Percentiles rank a stretch among this genome's conserved stretches.
Evolutionary conservation across 2,329 filamentous ascomycete species (phyloP).

Genomic region (Aspergillus hiratsukae): DNA sequence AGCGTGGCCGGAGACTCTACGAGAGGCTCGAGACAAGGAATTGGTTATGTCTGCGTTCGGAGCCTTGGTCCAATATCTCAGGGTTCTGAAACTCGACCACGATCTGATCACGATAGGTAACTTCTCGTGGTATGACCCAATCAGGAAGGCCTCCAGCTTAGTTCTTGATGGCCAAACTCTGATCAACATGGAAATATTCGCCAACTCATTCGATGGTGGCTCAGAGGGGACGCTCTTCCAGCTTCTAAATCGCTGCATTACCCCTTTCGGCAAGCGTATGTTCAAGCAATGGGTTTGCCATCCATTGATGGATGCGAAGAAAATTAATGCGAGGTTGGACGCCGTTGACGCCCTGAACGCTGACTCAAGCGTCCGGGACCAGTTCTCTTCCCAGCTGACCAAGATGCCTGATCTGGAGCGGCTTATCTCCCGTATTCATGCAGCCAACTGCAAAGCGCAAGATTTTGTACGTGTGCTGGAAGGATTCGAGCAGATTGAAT

Average conservation of each 20-base stretch:
- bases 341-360: slow-evolving; percentile 90
- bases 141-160: slow-evolving; percentile 81
- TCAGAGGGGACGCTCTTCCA: slow-evolving; percentile 81
- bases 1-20: slow-evolving; percentile 73
- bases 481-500: slow-evolving; percentile 96
- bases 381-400: slow-evolving; percentile 80
- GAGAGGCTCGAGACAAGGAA: slow-evolving; percentile 70
- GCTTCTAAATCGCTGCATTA: slow-evolving; percentile 89
- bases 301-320: slow-evolving; percentile 76
- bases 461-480: slow-evolving; percentile 93
- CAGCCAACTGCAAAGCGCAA: slow-evolving; percentile 79
- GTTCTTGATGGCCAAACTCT: slow-evolving; percentile 93
- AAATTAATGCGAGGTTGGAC: slow-evolving; percentile 90
- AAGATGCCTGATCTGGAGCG: slow-evolving; percentile 93
- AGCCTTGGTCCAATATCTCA: slow-evolving; percentile 80
- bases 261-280: slow-evolving; percentile 92
- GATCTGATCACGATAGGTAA: slow-evolving; percentile 84
- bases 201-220: slow-evolving; percentile 85
- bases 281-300: slow-evolving; percentile 98
- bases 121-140: slow-evolving; percentile 88
- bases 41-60: slow-evolving; percentile 86
- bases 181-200: slow-evolving; percentile 96
- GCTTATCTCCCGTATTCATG: slow-evolving; percentile 90
- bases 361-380: slow-evolving; percentile 73
- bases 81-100: slow-evolving; percentile 80